These are phyloP conservation scores for Cardiospermum halicacabum DNA, from an alignment of 345 rosid species.

Conservation along the genomic window DNA sequence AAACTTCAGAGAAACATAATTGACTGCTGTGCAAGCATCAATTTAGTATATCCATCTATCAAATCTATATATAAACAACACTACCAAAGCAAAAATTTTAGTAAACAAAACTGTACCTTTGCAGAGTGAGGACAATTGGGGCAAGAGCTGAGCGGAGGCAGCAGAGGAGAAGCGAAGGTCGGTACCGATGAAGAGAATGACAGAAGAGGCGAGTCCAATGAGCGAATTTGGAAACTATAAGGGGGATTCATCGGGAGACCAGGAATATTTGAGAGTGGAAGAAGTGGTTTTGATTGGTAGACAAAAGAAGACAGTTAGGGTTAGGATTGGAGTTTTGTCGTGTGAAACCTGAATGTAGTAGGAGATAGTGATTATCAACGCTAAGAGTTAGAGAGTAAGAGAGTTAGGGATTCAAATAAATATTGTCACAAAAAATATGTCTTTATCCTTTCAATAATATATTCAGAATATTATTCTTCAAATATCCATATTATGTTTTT, in stretches of 20 bases:
- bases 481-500: too few relatives aligned
- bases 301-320: conserved; percentile 4
- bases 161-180: conserved; percentile 38
- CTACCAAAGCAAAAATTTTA: not conserved
- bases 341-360: not conserved
- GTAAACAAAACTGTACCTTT: conserved; percentile 11
- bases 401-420: too few relatives aligned
- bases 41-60: too few relatives aligned
- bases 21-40: conserved; percentile 20
- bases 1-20: conserved; percentile 19
- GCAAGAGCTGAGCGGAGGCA: conserved; percentile 30
- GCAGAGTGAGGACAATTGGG: conserved; percentile 5
- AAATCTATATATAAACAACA: too few relatives aligned
- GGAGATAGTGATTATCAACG: too few relatives aligned
- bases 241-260: conserved; percentile 1
- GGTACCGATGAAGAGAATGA: conserved; percentile 36
- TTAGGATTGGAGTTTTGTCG: too few relatives aligned
- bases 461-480: too few relatives aligned
- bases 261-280: not conserved
- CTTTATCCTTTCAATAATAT: too few relatives aligned
- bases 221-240: conserved; percentile 18
- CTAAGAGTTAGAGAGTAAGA: too few relatives aligned
- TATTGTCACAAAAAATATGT: too few relatives aligned
- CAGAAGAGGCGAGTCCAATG: conserved; percentile 35
- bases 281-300: not conserved